phyloP scores from a whole-genome alignment of 371 early-diverging fungal genomes.

The Conidiobolus incongruus region DNA sequence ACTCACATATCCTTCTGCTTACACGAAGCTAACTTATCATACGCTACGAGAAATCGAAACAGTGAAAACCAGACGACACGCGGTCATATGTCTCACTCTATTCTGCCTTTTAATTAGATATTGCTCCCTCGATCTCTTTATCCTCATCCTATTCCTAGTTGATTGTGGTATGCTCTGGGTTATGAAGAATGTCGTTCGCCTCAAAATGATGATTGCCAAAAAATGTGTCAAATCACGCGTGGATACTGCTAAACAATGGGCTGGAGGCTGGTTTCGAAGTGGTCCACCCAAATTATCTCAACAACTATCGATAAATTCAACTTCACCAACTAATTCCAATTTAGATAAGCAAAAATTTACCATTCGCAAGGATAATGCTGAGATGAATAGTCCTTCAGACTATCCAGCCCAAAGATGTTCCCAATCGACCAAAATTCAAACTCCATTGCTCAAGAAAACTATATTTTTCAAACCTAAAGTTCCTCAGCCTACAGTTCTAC shows the following conservation, averaged over 20 bases:
- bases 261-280: slow-evolving; percentile 9
- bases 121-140: slow-evolving; percentile 19
- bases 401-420: too few relatives aligned
- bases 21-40: background rate
- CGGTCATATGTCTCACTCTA: slow-evolving; percentile 11
- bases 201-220: slow-evolving; percentile 24
- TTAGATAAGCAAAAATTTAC: too few relatives aligned
- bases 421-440: too few relatives aligned
- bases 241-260: slow-evolving; percentile 18
- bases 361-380: too few relatives aligned
- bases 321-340: too few relatives aligned
- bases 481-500: too few relatives aligned
- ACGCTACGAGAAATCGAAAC: slow-evolving; percentile 16
- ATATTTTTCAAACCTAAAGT: too few relatives aligned
- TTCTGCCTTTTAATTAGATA: slow-evolving; percentile 16
- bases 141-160: slow-evolving; percentile 14
- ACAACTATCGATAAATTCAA: too few relatives aligned
- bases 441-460: too few relatives aligned
- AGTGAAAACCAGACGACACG: slow-evolving; percentile 15
- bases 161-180: slow-evolving; percentile 18
- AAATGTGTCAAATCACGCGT: slow-evolving; percentile 2
- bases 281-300: too few relatives aligned
- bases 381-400: too few relatives aligned
- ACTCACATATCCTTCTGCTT: too few relatives aligned
- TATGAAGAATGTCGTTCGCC: slow-evolving; percentile 21